Evolutionary conservation across 352 stramenopile genomes (phyloP).

Genomic region (Phytophthora idaei): DNA sequence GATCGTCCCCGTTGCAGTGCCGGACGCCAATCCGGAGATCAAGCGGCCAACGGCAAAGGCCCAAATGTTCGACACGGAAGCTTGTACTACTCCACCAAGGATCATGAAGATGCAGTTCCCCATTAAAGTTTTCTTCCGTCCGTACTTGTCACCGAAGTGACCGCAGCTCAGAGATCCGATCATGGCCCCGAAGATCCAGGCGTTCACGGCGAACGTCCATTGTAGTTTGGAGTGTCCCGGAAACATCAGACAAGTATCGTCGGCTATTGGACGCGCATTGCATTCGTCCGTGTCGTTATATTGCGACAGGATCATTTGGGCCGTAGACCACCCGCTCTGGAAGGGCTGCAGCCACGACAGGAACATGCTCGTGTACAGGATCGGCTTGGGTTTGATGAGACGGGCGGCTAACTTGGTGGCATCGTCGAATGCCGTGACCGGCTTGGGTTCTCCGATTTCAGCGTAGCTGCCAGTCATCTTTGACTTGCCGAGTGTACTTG

Average conservation of each 20-base stretch:
- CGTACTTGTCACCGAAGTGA: constrained; percentile 35
- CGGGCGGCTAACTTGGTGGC: constrained; percentile 22
- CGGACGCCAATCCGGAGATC: constrained; percentile 41
- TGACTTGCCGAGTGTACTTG: neutral
- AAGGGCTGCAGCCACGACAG: constrained; percentile 17
- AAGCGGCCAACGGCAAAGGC: constrained; percentile 36
- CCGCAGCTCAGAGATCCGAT: constrained; percentile 44
- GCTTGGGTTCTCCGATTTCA: constrained; percentile 9
- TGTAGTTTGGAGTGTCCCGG: neutral
- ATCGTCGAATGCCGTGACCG: constrained; percentile 14
- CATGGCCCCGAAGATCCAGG: constrained; percentile 60
- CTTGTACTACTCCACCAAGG: constrained; percentile 37
- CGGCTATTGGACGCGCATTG: constrained; percentile 14
- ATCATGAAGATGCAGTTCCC: constrained; percentile 44
- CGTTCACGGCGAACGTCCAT: constrained; percentile 19
- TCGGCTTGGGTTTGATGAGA: constrained; percentile 14
- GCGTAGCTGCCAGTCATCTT: constrained; percentile 11
- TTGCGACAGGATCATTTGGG: constrained; percentile 23
- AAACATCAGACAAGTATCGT: constrained; percentile 25
- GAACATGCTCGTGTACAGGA: constrained; percentile 14
- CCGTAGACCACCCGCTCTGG: constrained; percentile 20
- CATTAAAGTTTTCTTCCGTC: constrained; percentile 25
- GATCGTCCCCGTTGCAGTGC: constrained; percentile 14
- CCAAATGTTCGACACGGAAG: constrained; percentile 21
- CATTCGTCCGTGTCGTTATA: constrained; percentile 11